These are phyloP conservation scores for Colletotrichum camelliae DNA, from an alignment of 2,329 filamentous ascomycete genomes.

Conservation along the genomic window DNA sequence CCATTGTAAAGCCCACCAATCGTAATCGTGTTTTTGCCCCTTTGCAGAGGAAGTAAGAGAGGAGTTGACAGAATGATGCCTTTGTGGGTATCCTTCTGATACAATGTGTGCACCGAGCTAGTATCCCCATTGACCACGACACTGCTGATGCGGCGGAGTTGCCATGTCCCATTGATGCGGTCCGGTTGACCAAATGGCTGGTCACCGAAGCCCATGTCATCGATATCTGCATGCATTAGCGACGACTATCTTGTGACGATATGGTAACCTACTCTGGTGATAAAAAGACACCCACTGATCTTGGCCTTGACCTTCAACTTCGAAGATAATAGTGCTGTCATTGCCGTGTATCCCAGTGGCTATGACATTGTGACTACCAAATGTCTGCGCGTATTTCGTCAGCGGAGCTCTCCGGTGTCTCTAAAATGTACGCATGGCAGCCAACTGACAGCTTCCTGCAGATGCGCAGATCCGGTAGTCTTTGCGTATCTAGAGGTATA, in stretches of 20 bases:
- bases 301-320: constrained; percentile 48
- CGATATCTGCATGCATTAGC: constrained; percentile 40
- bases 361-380: constrained; percentile 49
- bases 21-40: constrained; percentile 60
- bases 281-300: constrained; percentile 62
- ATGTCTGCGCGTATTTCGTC: constrained; percentile 31
- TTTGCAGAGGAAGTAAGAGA: constrained; percentile 55
- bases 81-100: constrained; percentile 59
- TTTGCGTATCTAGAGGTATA: constrained; percentile 48
- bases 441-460: constrained; percentile 49
- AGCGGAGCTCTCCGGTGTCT: background rate
- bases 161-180: constrained; percentile 64
- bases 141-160: constrained; percentile 63
- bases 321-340: constrained; percentile 54
- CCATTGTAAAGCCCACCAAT: constrained; percentile 63
- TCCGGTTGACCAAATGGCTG: constrained; percentile 61
- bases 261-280: constrained; percentile 53
- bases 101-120: constrained; percentile 50
- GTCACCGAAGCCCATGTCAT: constrained; percentile 65
- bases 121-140: constrained; percentile 60
- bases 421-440: background rate
- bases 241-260: background rate
- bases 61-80: constrained; percentile 64
- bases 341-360: constrained; percentile 58
- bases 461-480: constrained; percentile 46